Evolutionary conservation across 371 early-diverging fungal species (phyloP).

Genomic region (Mycotypha africana): DNA sequence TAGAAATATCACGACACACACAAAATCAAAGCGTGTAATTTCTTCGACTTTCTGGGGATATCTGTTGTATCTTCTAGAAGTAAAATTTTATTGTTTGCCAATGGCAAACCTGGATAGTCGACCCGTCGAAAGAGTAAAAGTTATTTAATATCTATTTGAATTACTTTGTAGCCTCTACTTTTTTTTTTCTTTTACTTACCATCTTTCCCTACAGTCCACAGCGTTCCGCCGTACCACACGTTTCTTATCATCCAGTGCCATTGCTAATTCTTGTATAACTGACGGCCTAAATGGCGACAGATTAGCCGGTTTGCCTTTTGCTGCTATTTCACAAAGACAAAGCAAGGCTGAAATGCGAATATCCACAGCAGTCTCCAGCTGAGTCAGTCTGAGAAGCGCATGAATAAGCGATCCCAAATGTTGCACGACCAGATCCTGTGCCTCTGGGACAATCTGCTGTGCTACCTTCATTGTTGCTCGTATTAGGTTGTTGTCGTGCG

Average conservation of each 20-base stretch:
- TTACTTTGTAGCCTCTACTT: no score
- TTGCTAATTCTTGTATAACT: slow-evolving; percentile 55
- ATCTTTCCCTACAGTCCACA: slow-evolving; percentile 72
- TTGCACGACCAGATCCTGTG: slow-evolving; percentile 9
- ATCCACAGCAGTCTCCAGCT: background rate
- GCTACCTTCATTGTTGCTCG: slow-evolving; percentile 15
- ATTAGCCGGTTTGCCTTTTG: slow-evolving; percentile 6
- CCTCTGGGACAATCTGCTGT: slow-evolving; percentile 14
- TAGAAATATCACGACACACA: no score
- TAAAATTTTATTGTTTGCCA: background rate
- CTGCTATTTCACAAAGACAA: slow-evolving; percentile 39
- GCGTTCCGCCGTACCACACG: slow-evolving; percentile 78
- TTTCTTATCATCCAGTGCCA: slow-evolving; percentile 79
- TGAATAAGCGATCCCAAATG: slow-evolving; percentile 20
- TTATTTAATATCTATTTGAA: no score
- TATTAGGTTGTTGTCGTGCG: slow-evolving; percentile 13
- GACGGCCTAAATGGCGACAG: slow-evolving; percentile 35
- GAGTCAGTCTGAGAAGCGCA: slow-evolving; percentile 18
- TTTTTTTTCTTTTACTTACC: slow-evolving; percentile 56
- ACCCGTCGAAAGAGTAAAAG: no score
- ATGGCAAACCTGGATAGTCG: background rate
- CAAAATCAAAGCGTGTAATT: no score
- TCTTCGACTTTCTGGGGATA: no score
- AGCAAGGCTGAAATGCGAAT: slow-evolving; percentile 59
- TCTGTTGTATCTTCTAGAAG: background rate